Percentiles rank a stretch among this genome's conserved stretches.
These are phyloP conservation scores for Medicago lupulina DNA, from an alignment of 306 rosid species.

Conservation along the genomic window DNA sequence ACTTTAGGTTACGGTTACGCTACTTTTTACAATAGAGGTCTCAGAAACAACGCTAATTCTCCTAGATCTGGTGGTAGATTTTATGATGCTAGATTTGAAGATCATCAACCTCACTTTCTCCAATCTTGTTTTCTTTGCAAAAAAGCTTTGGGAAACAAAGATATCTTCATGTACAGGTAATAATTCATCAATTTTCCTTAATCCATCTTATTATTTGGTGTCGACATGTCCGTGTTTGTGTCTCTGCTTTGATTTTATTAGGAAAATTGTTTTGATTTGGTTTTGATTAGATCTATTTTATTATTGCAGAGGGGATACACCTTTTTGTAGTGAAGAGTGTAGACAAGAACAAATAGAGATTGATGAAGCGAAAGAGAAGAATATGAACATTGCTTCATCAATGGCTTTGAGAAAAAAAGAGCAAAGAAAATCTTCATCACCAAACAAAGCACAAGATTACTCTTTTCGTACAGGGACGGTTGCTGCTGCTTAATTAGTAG, in stretches of 20 bases:
- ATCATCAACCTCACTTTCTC: constrained; percentile 79
- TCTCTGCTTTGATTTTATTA: too few relatives aligned
- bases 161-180: constrained; percentile 95
- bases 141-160: constrained; percentile 66
- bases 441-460: constrained; percentile 62
- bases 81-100: constrained; percentile 78
- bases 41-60: constrained; percentile 45
- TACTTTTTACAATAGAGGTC: constrained; percentile 38
- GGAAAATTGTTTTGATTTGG: too few relatives aligned
- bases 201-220: too few relatives aligned
- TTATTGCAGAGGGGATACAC: constrained; percentile 83
- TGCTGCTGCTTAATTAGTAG: constrained; percentile 68
- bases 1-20: constrained; percentile 60
- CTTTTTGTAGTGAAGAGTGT: constrained; percentile 94
- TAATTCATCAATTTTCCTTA: not conserved
- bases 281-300: not conserved
- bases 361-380: constrained; percentile 80
- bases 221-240: too few relatives aligned
- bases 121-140: constrained; percentile 82
- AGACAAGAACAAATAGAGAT: constrained; percentile 80
- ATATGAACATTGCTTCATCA: constrained; percentile 65
- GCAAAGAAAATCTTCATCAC: constrained; percentile 66
- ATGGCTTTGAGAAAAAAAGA: constrained; percentile 75
- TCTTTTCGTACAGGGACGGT: constrained; percentile 69
- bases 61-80: constrained; percentile 79